These are phyloP conservation scores for Rossbeevera mucosa DNA, from an alignment of 768 basidiomycete genomes.

Conservation along the genomic window DNA sequence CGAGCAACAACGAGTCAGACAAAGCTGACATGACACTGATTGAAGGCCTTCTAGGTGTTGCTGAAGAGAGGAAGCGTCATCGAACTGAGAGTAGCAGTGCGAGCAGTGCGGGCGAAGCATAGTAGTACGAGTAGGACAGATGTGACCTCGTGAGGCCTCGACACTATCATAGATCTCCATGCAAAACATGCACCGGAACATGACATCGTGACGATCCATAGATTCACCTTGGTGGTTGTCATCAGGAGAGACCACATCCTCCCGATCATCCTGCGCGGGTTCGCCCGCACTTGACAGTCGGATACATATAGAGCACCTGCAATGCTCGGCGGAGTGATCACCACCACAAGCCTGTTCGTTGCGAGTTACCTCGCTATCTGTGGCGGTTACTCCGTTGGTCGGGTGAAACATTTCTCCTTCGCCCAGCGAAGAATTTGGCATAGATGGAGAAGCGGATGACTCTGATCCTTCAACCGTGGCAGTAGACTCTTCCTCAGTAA, in stretches of 20 bases:
- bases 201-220: neutral
- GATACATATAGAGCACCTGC: constrained; percentile 8
- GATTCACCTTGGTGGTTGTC: neutral
- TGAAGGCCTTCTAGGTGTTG: constrained; percentile 14
- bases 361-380: neutral
- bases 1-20: constrained; percentile 20
- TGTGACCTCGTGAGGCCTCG: constrained; percentile 9
- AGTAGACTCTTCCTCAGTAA: neutral
- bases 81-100: constrained; percentile 22
- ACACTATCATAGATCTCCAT: constrained; percentile 11
- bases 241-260: neutral
- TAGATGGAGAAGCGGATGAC: neutral
- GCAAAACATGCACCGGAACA: constrained; percentile 16
- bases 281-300: neutral
- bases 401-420: constrained; percentile 11
- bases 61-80: constrained; percentile 13
- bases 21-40: constrained; percentile 19
- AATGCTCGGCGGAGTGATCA: neutral
- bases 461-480: neutral
- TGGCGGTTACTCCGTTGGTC: neutral
- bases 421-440: constrained; percentile 3
- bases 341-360: neutral
- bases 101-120: constrained; percentile 17
- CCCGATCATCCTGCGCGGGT: neutral
- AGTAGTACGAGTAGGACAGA: constrained; percentile 9